A percentile compares a stretch with the other conserved stretches of the same genome.
phyloP scores from a whole-genome alignment of 2,329 filamentous ascomycete genomes.

The Fusarium incarnatum region DNA sequence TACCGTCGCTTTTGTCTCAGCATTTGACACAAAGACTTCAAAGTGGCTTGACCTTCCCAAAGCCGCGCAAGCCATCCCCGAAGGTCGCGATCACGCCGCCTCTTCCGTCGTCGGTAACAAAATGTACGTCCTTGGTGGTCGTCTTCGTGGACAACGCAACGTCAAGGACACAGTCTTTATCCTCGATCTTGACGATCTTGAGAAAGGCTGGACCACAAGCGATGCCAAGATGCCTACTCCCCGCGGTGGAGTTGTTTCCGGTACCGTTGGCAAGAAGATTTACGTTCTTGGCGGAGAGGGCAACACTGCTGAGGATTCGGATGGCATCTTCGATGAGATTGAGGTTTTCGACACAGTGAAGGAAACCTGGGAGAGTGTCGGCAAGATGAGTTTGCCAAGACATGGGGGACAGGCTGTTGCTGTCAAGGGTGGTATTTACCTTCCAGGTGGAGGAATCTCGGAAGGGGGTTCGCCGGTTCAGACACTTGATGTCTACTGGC shows the following conservation, averaged over 20 bases:
- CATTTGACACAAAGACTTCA: constrained; percentile 47
- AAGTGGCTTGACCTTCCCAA: constrained; percentile 47
- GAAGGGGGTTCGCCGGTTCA: constrained; percentile 36
- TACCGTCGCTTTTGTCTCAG: constrained; percentile 47
- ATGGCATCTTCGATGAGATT: constrained; percentile 47
- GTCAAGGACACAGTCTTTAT: constrained; percentile 51
- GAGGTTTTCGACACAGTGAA: constrained; percentile 47
- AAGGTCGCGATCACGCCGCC: constrained; percentile 51
- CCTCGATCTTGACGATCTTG: constrained; percentile 47
- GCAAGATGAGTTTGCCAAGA: constrained; percentile 49
- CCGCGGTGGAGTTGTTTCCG: constrained; percentile 50
- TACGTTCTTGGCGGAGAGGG: constrained; percentile 56
- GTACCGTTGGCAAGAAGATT: constrained; percentile 43
- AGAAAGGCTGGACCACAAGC: constrained; percentile 46
- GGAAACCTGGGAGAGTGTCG: constrained; percentile 45
- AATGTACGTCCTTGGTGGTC: constrained; percentile 54
- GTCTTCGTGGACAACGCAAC: constrained; percentile 48
- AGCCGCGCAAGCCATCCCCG: constrained; percentile 47
- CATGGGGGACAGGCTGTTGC: constrained; percentile 51
- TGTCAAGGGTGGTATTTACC: constrained; percentile 46
- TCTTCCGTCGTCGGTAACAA: constrained; percentile 47
- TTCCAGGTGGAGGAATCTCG: constrained; percentile 51
- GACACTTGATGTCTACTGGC: constrained; percentile 33
- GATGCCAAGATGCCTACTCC: constrained; percentile 52
- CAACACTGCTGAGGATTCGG: constrained; percentile 29